Evolutionary conservation across 2,329 filamentous ascomycete genomes (phyloP), one percentile per base, ranked within the genome.

Genomic region (Alternaria ventricosa): DNA sequence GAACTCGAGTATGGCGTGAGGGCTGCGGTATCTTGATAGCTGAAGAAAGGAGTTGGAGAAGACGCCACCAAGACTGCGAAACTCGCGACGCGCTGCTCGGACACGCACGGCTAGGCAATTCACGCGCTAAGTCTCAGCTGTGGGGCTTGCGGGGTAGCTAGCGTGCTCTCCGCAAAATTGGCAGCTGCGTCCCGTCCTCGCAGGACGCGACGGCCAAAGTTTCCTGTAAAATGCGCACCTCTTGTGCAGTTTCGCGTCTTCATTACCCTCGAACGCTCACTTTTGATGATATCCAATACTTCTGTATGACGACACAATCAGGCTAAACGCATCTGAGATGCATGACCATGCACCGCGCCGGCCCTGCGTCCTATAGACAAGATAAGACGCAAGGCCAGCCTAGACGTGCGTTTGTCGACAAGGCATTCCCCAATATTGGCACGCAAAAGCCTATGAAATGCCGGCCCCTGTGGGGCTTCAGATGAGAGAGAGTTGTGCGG

Each of bases 1-100:
- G 72, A 74, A 56, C n/a, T 74, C 9, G 66, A 73, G 28, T 36
- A 50, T 12, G 65, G 69, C 10, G 62, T 71, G 13, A 69, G 55
- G 58, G 64, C 69, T 15, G 59, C 68, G 22, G 63, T 71, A 46
- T 46, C n/a, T 69, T 61, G 61, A 71, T 70, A 70, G 57, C 66
- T 28, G 53, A 61, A 58, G 60, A 20, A 66, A 67, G 20, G 23
- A 18, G 18, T 66, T 71, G 66, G 69, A 65, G 55, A 66, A 71
- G 28, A 44, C 27, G 8, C 30, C n/a, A 12, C 30, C 15, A 36
- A 10, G 18, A 13, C 30, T 55, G 36, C 33, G 10, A 44, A 55
- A 15, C 41, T 47, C 30, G 22, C 30, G 49, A n/a, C 20, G 22
- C 33, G 36, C 23, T 27, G 45, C 25, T 49, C 58, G 44, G 27